Base-by-base conservation (phyloP, 1,139 yeast genomes). In the Meyerozyma athensensis region DNA sequence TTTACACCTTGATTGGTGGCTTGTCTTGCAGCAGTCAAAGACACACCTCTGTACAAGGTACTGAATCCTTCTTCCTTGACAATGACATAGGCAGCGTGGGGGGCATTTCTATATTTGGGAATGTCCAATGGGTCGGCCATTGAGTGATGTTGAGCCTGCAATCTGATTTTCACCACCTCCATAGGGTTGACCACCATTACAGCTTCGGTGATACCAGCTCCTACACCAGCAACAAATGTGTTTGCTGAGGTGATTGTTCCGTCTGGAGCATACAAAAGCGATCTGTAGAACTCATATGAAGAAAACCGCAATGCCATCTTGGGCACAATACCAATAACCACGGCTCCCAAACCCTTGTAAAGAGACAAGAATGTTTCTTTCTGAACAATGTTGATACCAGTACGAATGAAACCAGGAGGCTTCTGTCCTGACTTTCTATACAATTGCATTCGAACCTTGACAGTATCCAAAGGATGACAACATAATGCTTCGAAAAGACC, bases 1-100 rank as follows among this genome's bases (percentile, higher is more conserved):
- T 92, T 92, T 37, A 95, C 97, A 70, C 97, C 98, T 66, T 92
- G 98, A 72, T 92, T 92, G 43, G 96, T 84, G 24, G 97, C 97
- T 64, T 92, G 98, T 69, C 98, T 82, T 18, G 96, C 96, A 35
- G 97, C 96, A 23, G 98, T 92, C 54, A 92, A 77, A 2, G 94
- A 78, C 30, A 92, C 97, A 59, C 98, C 98, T 59, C 97, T 77
- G 72, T 92, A 92, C 44, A 92, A 68, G 10, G 97, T 86, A 38
- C 77, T 74, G 53, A 86, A 71, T 35, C 98, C 98, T 69, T 92
- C 98, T 64, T 90, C 97, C 54, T 77, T 83, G 47, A 84, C 77
- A 53, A 92, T 86, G 33, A 89, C 71, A 57, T 81, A 82, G 30
- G 87, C 81, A 38, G 96, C 94, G 63, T 92, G 98, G 19, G 89